phyloP scores from a whole-genome alignment of 495 filamentous ascomycete species.

The Trichocladium uniseriatum region DNA sequence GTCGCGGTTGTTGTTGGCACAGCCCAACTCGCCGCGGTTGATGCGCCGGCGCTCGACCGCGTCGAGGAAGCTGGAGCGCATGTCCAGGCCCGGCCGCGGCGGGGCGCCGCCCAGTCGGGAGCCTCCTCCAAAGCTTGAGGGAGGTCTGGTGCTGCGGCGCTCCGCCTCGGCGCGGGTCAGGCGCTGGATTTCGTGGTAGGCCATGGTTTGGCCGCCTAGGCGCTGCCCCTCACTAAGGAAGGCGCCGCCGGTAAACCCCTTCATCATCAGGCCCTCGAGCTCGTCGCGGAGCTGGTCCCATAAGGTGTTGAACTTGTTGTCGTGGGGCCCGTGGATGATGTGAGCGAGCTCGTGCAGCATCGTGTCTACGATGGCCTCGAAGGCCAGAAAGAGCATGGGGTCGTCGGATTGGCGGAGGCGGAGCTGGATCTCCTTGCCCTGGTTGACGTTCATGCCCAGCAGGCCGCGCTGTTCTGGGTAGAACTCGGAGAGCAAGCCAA shows the following conservation, averaged over 20 bases:
- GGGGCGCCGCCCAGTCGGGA: slow-evolving; percentile 61
- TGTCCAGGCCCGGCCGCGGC: slow-evolving; percentile 55
- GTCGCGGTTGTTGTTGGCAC: slow-evolving; percentile 58
- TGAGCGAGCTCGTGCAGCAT: slow-evolving; percentile 97
- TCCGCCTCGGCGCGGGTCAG: slow-evolving; percentile 69
- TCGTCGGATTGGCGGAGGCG: slow-evolving; percentile 73
- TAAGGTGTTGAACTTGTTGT: slow-evolving; percentile 69
- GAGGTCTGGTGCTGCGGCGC: slow-evolving; percentile 38
- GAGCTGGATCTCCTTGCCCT: slow-evolving; percentile 70
- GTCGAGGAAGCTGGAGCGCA: slow-evolving; percentile 64
- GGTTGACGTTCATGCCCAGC: slow-evolving; percentile 69
- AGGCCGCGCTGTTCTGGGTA: slow-evolving; percentile 66
- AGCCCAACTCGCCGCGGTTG: slow-evolving; percentile 53
- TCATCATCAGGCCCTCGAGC: slow-evolving; percentile 59
- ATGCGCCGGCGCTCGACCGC: slow-evolving; percentile 57
- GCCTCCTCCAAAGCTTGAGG: too few species aligned
- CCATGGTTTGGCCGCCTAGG: slow-evolving; percentile 52
- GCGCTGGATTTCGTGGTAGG: slow-evolving; percentile 65
- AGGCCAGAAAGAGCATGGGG: slow-evolving; percentile 64
- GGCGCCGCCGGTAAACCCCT: slow-evolving; percentile 88
- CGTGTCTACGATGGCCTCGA: slow-evolving; percentile 75
- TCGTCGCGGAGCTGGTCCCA: slow-evolving; percentile 88
- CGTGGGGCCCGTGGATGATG: slow-evolving; percentile 73
- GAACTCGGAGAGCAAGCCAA: slow-evolving; percentile 76
- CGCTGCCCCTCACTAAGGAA: slow-evolving; percentile 69